Base-by-base conservation (phyloP, 305 asterid species). In the Euphrasia arctica region DNA sequence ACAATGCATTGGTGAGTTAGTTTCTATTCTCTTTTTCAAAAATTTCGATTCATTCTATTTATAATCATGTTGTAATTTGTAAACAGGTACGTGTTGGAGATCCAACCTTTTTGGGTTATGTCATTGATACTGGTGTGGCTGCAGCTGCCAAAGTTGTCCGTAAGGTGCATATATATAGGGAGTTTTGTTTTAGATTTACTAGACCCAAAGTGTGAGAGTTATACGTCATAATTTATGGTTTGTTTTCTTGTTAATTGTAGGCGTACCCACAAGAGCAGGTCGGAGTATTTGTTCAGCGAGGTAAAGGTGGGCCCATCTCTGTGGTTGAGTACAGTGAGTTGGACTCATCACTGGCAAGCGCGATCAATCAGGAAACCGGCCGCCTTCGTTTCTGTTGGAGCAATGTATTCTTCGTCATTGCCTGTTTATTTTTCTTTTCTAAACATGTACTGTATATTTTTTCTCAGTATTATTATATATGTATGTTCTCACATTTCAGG, bases 301-400 rank as follows among this genome's bases (percentile, higher is more conserved):
- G 99, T 49, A 90, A 88, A 85, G 94, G 87, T 66, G 97, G 99
- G 62, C 99, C 99, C 22, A 74, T 88, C 63, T 79, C 97, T 13
- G 99, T 93, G 78, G 96, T 90, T 72, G 99, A 93, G 77, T 93
- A 93, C 78, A 80, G 85, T 80, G 99, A 90, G 76, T 63, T 93
- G 86, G 96, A 92, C 72, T 75, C 85, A 36, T 77, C 96, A 60
- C 71, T 89, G 77, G 84, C 94, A 54, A 85, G 82, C 67, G 95
- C 82, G 61, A 77, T 83, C 67, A 85, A 93, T 70, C 97, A 88
- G 74, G 87, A 77, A 82, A 93, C 96, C 60, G 96, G 99, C 4
- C 93, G 97, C 64, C 97, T 93, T 76, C 99, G 95, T 65, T 93
- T 76, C 64, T 93, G 99, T 75, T 93, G 99, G 97, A 93, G 99